Conservation (phyloP, 495 filamentous ascomycete genomes). For the Penicillium bialowiezense region DNA sequence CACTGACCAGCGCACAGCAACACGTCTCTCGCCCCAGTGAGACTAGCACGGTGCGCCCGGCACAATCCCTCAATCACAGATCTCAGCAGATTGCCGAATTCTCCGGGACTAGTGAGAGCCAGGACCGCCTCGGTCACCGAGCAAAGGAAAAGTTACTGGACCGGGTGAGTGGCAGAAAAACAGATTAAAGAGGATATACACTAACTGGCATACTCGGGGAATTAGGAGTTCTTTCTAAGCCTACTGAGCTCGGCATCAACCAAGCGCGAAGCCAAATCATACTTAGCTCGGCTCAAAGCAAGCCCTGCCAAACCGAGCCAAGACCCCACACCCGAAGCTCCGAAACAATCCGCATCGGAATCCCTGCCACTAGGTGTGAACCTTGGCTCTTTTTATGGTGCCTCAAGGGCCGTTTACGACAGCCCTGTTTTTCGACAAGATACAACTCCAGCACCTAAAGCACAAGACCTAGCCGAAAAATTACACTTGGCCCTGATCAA, state of each 20-base stretch:
- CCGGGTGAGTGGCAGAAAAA: conserved; percentile 26
- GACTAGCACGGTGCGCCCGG: conserved; percentile 8
- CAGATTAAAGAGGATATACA: not conserved
- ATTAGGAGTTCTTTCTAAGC: conserved; percentile 77
- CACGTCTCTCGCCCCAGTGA: conserved; percentile 20
- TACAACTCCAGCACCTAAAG: conserved; percentile 32
- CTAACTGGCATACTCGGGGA: not conserved
- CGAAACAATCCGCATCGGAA: conserved; percentile 17
- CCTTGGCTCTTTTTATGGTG: conserved; percentile 59
- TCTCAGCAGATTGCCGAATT: conserved; percentile 35
- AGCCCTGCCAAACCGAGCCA: conserved; percentile 22
- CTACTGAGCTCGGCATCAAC: conserved; percentile 81
- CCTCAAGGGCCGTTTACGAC: conserved; percentile 57
- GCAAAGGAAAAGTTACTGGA: conserved; percentile 50
- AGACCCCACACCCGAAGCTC: conserved; percentile 14
- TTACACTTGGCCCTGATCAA: conserved; percentile 87
- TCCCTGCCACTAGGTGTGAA: conserved; percentile 51
- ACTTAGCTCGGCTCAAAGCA: conserved; percentile 74
- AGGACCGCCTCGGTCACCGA: conserved; percentile 40
- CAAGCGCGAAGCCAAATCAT: conserved; percentile 85
- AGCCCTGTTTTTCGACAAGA: conserved; percentile 61
- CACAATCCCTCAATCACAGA: conserved; percentile 19
- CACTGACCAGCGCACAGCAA: conserved; percentile 14
- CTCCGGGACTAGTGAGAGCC: conserved; percentile 29
- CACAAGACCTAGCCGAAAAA: conserved; percentile 33